These are phyloP conservation scores for Cytidiella melzeri DNA, from an alignment of 768 basidiomycete species.

Conservation along the genomic window DNA sequence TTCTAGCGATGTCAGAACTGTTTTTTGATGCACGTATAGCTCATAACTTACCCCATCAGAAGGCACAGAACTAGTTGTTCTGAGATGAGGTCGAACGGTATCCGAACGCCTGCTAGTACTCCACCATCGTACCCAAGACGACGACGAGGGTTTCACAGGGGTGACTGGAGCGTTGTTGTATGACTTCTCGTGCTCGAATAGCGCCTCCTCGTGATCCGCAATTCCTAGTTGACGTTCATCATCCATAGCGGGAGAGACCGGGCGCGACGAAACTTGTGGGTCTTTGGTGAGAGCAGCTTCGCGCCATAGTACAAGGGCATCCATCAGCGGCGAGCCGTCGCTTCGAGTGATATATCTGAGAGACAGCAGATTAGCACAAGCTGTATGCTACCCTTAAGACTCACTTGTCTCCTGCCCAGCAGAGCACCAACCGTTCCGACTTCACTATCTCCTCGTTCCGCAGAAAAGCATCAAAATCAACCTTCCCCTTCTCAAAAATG, in stretches of 20 bases:
- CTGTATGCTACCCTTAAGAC: too few relatives aligned
- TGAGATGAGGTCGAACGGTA: constrained; percentile 15
- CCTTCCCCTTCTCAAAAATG: constrained; percentile 51
- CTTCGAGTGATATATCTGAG: constrained; percentile 69
- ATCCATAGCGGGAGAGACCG: constrained; percentile 30
- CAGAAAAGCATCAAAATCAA: constrained; percentile 63
- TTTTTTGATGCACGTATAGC: neutral
- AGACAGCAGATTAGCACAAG: constrained; percentile 1
- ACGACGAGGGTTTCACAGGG: constrained; percentile 36
- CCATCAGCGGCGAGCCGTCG: constrained; percentile 71
- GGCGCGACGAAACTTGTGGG: constrained; percentile 24
- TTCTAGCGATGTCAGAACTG: neutral
- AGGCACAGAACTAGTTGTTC: constrained; percentile 16
- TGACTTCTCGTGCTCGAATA: constrained; percentile 20
- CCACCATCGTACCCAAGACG: constrained; percentile 87
- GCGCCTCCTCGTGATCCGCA: constrained; percentile 9
- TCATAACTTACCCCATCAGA: neutral
- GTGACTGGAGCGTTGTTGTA: neutral
- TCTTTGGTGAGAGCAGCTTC: constrained; percentile 28
- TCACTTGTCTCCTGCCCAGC: constrained; percentile 64
- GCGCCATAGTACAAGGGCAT: constrained; percentile 69
- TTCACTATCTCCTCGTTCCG: constrained; percentile 54
- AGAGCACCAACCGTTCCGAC: constrained; percentile 63
- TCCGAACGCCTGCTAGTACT: constrained; percentile 39
- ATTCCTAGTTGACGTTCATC: constrained; percentile 24